phyloP scores from a whole-genome alignment of 495 filamentous ascomycete genomes.

The Amniculicola lignicola region DNA sequence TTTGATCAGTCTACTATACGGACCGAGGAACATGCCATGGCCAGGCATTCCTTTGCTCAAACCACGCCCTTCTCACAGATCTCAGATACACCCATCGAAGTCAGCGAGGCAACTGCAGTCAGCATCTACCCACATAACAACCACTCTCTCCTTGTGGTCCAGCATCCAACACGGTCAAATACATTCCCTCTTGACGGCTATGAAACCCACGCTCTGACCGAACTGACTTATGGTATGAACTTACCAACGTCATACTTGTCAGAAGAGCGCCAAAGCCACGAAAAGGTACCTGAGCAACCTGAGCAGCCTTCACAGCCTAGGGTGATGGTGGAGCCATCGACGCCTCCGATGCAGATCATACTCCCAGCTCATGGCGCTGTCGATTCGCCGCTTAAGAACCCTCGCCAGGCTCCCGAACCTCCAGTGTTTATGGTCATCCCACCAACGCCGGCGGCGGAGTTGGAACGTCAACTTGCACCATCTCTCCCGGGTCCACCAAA shows the following conservation, averaged over 20 bases:
- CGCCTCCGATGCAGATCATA: conserved; percentile 25
- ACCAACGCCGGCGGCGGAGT: conserved; percentile 62
- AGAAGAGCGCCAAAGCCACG: background rate
- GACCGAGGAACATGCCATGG: conserved; percentile 53
- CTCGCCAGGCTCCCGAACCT: conserved; percentile 65
- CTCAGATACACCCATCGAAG: conserved; percentile 56
- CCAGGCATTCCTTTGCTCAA: conserved; percentile 52
- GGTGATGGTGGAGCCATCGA: conserved; percentile 34
- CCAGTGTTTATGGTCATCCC: conserved; percentile 72
- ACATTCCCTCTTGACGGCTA: conserved; percentile 1
- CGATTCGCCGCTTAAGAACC: conserved; percentile 60
- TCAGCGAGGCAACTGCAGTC: conserved; percentile 77
- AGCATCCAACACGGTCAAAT: conserved; percentile 48
- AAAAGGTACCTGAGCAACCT: background rate
- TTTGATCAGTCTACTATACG: conserved; percentile 28
- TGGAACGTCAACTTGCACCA: conserved; percentile 50
- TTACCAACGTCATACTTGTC: background rate
- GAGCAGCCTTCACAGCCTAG: conserved; percentile 12
- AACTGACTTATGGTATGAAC: background rate
- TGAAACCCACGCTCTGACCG: background rate
- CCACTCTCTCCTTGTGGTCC: conserved; percentile 73
- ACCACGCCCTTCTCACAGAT: conserved; percentile 58
- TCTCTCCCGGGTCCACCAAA: conserved; percentile 27
- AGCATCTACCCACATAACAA: conserved; percentile 86
- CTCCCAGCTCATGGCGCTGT: conserved; percentile 7